These are phyloP conservation scores for Mollisiaceae sp. DNA, from an alignment of 2,329 filamentous ascomycete genomes.

Conservation along the genomic window DNA sequence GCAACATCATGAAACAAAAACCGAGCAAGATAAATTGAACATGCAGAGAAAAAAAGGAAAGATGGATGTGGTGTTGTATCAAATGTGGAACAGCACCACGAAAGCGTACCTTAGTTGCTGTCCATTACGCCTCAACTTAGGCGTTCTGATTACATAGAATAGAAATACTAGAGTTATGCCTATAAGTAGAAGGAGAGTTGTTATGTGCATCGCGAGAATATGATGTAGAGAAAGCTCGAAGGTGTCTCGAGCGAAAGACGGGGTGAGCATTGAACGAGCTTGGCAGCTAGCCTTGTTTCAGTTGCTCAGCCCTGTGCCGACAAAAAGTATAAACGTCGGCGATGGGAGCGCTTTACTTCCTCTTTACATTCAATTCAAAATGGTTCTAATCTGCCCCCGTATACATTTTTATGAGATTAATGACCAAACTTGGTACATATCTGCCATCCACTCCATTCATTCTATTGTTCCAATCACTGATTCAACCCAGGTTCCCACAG, in stretches of 20 bases:
- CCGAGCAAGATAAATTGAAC: neutral
- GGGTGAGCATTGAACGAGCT: neutral
- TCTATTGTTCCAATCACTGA: constrained; percentile 14
- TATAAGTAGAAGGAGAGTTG: constrained; percentile 26
- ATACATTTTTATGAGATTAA: constrained; percentile 71
- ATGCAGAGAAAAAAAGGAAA: neutral
- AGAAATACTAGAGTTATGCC: constrained; percentile 20
- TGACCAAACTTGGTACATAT: constrained; percentile 65
- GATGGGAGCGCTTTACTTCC: constrained; percentile 6
- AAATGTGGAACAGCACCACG: neutral
- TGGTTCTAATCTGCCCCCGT: constrained; percentile 59
- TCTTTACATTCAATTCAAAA: constrained; percentile 34
- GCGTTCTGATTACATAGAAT: constrained; percentile 29
- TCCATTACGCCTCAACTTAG: constrained; percentile 39
- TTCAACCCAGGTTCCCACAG: constrained; percentile 61
- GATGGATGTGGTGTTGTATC: neutral
- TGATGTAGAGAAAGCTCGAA: neutral
- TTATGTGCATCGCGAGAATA: constrained; percentile 32
- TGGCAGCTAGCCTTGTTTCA: constrained; percentile 32
- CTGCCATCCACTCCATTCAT: constrained; percentile 4
- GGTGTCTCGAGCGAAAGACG: neutral
- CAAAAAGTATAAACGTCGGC: constrained; percentile 1
- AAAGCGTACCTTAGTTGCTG: constrained; percentile 35
- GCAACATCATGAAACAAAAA: neutral
- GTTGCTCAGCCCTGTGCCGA: constrained; percentile 18